A percentile compares a stretch with the other conserved stretches of the same genome.
Conservation (phyloP, 129 eudicot species). For the Dittrichia graveolens region DNA sequence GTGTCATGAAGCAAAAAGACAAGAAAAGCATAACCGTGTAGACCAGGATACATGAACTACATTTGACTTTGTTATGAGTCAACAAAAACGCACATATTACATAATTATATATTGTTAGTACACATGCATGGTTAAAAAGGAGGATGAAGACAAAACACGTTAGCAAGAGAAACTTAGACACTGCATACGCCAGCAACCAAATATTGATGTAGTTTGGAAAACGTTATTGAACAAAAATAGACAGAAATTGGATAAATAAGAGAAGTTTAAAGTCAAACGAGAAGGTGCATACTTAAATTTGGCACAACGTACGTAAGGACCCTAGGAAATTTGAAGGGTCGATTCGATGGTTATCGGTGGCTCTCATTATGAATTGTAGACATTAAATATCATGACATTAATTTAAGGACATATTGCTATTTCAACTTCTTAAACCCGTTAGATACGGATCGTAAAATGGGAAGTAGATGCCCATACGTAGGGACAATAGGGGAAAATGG, state of each 20-base stretch:
- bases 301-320: background rate
- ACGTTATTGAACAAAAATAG: slow-evolving; percentile 3
- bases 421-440: background rate
- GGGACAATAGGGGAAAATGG: background rate
- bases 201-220: background rate
- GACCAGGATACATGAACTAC: background rate
- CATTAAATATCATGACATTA: background rate
- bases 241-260: background rate
- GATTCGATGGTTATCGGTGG: background rate
- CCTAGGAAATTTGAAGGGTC: slow-evolving; percentile 13
- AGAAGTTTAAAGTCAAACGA: slow-evolving; percentile 3
- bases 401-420: background rate
- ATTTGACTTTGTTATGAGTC: background rate
- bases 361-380: background rate
- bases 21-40: background rate
- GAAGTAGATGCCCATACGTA: background rate
- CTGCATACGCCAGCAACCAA: slow-evolving; percentile 1
- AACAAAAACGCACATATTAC: background rate
- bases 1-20: slow-evolving; percentile 2
- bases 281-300: slow-evolving; percentile 10
- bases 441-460: slow-evolving; percentile 5
- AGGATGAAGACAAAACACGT: background rate
- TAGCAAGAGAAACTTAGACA: background rate
- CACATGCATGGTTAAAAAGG: slow-evolving; percentile 29
- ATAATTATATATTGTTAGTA: background rate